Base-by-base conservation (phyloP, 2,329 filamentous ascomycete genomes). In the Neobulgaria alba region DNA sequence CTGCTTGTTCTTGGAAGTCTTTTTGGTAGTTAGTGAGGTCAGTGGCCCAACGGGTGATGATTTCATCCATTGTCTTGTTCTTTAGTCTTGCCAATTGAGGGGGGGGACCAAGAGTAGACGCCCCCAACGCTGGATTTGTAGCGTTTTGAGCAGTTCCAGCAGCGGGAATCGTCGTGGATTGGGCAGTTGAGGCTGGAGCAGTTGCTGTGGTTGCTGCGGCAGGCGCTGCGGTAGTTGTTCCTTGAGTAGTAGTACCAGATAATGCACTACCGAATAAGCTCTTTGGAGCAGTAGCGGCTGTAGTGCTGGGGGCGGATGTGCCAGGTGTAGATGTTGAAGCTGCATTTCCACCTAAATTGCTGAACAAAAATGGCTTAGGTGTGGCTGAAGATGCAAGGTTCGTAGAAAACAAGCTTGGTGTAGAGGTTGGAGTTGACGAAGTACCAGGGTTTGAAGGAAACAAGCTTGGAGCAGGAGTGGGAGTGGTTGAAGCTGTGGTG, bases 21-120 rank as follows among this genome's bases (percentile, higher is more conserved):
- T 95, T 94, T 58, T 96, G 90, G 59, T 98, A 95, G 58, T 94
- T 93, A 39, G 88, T 84, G 36, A 98, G 70, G 58, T 96, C 92
- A 0, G 88, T 87, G 2, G 92, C 92, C 92, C 92, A 98, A 21
- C 88, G 80, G 3, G 87, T 95, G 51, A 98, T 88, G 49, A 98
- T 95, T 61, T 98, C 92, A 58, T 98, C 92, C 85, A 98, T 95
- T 0, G 90, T 95, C 67, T 95, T 96, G 64, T 95, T 95, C 70
- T 95, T 95, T 29, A 98, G 71, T 19, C 92, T 82, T 3, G 90
- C 92, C 56, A 93, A 79, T 42, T 88, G 82, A 12, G 92, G 90
- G 2, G 81, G 69, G 1, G 89, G 87, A 0, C 89, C 89, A 23
- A 77, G 71, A 3, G 85, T 94, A 1, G 88, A 93, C 19, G 80